Evolutionary conservation across 2,329 filamentous ascomycete species (phyloP), one percentile per base, ranked within the genome.

Genomic region (Raffaelea albimanens): DNA sequence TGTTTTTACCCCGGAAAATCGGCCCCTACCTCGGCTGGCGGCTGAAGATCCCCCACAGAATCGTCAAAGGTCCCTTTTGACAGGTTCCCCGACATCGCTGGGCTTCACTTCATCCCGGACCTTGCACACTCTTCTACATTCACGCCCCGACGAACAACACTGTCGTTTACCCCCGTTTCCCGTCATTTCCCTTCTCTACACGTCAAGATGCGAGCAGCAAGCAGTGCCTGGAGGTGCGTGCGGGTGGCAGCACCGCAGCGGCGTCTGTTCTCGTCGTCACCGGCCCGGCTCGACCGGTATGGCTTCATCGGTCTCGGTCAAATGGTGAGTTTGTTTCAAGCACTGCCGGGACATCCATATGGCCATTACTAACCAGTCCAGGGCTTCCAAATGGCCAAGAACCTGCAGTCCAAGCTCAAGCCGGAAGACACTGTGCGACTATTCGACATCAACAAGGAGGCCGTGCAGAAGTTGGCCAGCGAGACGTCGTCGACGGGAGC

Each of bases 321-420:
- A 53, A 81, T 81, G 77, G 76, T 80, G 63, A 25, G 68, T 57
- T 39, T 33, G 16, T 3, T 34, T 34, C 29, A n/a, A n/a, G n/a
- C n/a, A n/a, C n/a, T n/a, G n/a, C n/a, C n/a, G n/a, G n/a, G n/a
- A n/a, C n/a, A n/a, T n/a, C n/a, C n/a, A n/a, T n/a, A n/a, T n/a
- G n/a, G n/a, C n/a, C n/a, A 2, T 7, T 18, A 14, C 42, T 33
- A 19, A 33, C 41, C 7, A n/a, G 11, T 5, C 14, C 44, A 80
- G 76, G 77, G 77, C 39, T 80, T 74, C 56, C 76, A 78, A 65
- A 80, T 81, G 77, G 77, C 76, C 52, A 75, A 71, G 63, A 81
- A 80, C 59, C 69, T 81, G 4, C 76, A 78, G 59, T 66, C 72
- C 29, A 80, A 78, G 60, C 66, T 80, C 31, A 58, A 65, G 23